Base-by-base conservation (phyloP, 2,329 filamentous ascomycete genomes). In the Teratosphaeria destructans region DNA sequence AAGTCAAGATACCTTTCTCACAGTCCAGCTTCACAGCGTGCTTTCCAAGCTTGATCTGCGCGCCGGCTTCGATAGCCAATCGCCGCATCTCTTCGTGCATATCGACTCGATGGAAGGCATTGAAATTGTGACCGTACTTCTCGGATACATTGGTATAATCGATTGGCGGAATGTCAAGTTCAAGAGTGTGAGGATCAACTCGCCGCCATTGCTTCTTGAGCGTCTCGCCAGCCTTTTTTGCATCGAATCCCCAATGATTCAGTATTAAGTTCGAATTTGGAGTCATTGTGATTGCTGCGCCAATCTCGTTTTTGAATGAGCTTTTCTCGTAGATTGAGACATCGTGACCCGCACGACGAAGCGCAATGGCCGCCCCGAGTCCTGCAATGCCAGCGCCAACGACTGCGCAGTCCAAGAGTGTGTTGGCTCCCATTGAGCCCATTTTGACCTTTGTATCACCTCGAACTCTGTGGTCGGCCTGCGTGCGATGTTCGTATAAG, bases 241-340 rank as follows among this genome's bases (percentile, higher is more conserved):
- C 65, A 47, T 75, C 71, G 32, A 56, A 56, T 8, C 54, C 54
- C 54, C 29, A 56, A 12, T 39, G 29, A 16, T 56, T 19, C 29
- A 56, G 32, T 43, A 56, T 23, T 14, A 37, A 27, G 12, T 35
- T 56, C 2, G 54, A 74, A 59, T 77, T 77, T 2, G 75, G 74
- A 19, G 71, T 70, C 19, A 76, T 62, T 23, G 71, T 68, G 26
- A 78, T 75, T 1, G 76, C 76, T 1, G 76, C 76, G 3, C 76
- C 76, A 29, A 76, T 65, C 63, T 78, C 76, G 52, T 74, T 73
- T 57, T 70, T 70, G 59, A 77, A 73, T 2, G 47, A 52, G 10
- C 64, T 68, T 53, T 67, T 67, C 57, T 68, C 66, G 54, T 63
- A 64, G n/a, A 67, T 61, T 5, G 35, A 60, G 16, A 67, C 64